Evolutionary conservation across 2,329 filamentous ascomycete genomes (phyloP), one percentile per base, ranked within the genome.

Genomic region (Neonectria faginata): DNA sequence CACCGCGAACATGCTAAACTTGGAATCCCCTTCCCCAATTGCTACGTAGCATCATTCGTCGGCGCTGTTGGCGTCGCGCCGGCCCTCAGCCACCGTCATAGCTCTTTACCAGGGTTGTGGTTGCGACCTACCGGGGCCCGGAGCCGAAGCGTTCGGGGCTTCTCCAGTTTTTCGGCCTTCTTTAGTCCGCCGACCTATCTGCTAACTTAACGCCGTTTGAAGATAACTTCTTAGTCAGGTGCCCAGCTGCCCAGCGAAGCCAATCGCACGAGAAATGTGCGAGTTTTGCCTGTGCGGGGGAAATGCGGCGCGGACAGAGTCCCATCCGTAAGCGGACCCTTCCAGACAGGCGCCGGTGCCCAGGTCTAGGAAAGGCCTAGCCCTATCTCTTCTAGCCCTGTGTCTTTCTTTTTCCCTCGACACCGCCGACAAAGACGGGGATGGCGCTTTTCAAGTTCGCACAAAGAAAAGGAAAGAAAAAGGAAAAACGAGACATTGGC

Each of bases 1-100:
- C 33, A 8, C 39, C 39, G 39, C 18, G 39, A 42, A 42, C 25
- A 25, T 42, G 39, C 39, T 42, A 20, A 42, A 39, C 25, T 42
- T 42, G 27, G 39, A 39, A 20, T 8, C 14, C 31, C 44, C 42
- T 29, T 39, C 48, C 47, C 42, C 14, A 33, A 39, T 44, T 58
- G 55, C 55, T 58, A 54, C 60, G 60, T 63, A 51, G 53, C 60
- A 58, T 62, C 25, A 29, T 33, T 47, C 36, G 45, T 31, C 45
- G 25, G 44, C 18, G 25, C 33, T 48, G 20, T 9, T 47, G n/a
- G 39, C 45, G 47, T 31, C 10, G 45, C 59, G 56, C 59, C 48
- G 10, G 44, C 33, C 41, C 41, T 52, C 22, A 62, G 53, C 47
- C 47, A 58, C 48, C 47, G 27, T 33, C 18, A 25, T 57, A 53